phyloP scores from a whole-genome alignment of 1,284 basidiomycete genomes.

The Inonotus hispidus region DNA sequence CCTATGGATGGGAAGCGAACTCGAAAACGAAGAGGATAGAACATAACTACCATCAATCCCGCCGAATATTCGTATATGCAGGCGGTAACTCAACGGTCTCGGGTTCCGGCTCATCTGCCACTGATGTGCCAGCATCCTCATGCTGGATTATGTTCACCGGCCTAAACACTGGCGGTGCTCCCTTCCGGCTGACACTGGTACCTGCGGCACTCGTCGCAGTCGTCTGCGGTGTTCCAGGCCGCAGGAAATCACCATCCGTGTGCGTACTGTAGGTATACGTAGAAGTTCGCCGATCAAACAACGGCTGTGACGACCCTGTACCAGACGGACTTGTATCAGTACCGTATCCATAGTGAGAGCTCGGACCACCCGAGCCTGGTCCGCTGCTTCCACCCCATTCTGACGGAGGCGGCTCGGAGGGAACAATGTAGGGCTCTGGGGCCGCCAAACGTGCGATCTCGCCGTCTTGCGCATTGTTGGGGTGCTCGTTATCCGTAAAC shows the following conservation, averaged over 20 bases:
- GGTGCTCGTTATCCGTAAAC: constrained; percentile 55
- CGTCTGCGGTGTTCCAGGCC: constrained; percentile 35
- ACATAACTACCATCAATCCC: background rate
- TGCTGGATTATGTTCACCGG: constrained; percentile 78
- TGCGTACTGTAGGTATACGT: constrained; percentile 8
- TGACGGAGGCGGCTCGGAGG: constrained; percentile 4
- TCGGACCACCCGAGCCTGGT: background rate
- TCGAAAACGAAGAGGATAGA: background rate
- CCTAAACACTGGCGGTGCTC: constrained; percentile 43
- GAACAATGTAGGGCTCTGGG: constrained; percentile 25
- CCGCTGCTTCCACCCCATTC: constrained; percentile 7
- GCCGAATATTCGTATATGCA: constrained; percentile 59
- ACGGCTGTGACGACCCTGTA: background rate
- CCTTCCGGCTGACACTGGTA: constrained; percentile 34
- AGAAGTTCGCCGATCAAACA: constrained; percentile 1
- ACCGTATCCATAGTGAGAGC: constrained; percentile 12
- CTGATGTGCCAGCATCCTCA: constrained; percentile 65
- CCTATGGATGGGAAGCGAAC: no score
- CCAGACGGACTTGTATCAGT: constrained; percentile 6
- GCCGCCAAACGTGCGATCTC: constrained; percentile 43
- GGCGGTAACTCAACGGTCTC: constrained; percentile 78
- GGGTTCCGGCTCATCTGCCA: constrained; percentile 32
- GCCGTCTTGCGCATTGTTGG: constrained; percentile 32
- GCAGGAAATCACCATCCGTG: constrained; percentile 30
- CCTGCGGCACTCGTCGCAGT: constrained; percentile 25